Percentiles rank a stretch among this genome's conserved stretches.
These are phyloP conservation scores for Physocladia obscura DNA, from an alignment of 192 early-diverging fungal genomes.

Conservation along the genomic window DNA sequence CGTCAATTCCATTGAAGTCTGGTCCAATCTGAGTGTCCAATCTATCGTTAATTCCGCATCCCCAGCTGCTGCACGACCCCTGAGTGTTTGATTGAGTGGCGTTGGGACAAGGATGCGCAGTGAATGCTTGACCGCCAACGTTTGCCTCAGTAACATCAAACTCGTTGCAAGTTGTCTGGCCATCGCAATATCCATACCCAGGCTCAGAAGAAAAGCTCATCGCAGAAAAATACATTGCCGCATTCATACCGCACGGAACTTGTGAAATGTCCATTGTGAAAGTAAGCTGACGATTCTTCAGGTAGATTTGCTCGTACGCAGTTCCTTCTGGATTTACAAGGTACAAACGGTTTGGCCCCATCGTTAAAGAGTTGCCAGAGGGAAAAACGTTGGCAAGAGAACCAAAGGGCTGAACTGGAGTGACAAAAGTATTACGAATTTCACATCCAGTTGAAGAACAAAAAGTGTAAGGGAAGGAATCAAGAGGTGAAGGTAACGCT, in stretches of 20 bases:
- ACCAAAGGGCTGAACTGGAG: neutral
- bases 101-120: neutral
- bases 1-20: neutral
- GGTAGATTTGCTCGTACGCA: constrained; percentile 17
- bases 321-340: constrained; percentile 2
- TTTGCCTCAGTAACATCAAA: neutral
- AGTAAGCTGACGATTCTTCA: constrained; percentile 26
- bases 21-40: neutral
- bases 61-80: neutral
- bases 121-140: neutral
- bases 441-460: neutral
- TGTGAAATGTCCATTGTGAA: constrained; percentile 31
- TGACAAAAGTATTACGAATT: neutral
- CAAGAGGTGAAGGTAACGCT: too few species aligned
- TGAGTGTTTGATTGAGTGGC: neutral
- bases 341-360: constrained; percentile 13
- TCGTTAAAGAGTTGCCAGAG: neutral
- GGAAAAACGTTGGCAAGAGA: neutral
- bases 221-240: constrained; percentile 32
- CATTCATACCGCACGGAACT: constrained; percentile 36
- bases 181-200: neutral
- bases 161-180: neutral
- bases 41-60: neutral
- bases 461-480: neutral
- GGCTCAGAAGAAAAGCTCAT: constrained; percentile 21